Percentiles rank a stretch among this genome's conserved stretches.
These are phyloP conservation scores for Penicillium rolfsii DNA, from an alignment of 2,329 filamentous ascomycete genomes.

Conservation along the genomic window DNA sequence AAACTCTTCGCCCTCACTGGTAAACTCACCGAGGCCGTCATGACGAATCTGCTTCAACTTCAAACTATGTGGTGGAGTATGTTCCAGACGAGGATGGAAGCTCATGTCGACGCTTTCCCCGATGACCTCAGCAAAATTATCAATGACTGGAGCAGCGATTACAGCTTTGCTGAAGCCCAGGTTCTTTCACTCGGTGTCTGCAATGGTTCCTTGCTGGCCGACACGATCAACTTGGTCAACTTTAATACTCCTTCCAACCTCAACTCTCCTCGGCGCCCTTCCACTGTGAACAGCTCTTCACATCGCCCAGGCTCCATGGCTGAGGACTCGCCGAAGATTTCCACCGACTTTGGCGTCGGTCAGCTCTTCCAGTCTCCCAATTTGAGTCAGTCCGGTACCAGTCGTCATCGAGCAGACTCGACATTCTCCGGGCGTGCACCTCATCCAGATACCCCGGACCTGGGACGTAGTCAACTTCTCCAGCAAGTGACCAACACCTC, in stretches of 20 bases:
- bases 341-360: constrained; percentile 68
- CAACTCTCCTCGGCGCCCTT: constrained; percentile 53
- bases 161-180: constrained; percentile 72
- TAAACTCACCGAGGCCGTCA: constrained; percentile 78
- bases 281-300: constrained; percentile 55
- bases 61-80: constrained; percentile 81
- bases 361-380: constrained; percentile 66
- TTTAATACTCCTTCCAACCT: constrained; percentile 57
- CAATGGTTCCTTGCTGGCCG: constrained; percentile 68
- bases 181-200: constrained; percentile 73
- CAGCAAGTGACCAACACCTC: constrained; percentile 53
- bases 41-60: constrained; percentile 81
- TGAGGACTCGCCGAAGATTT: constrained; percentile 65
- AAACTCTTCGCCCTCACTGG: constrained; percentile 80
- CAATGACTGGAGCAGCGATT: constrained; percentile 76
- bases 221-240: constrained; percentile 63
- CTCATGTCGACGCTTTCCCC: constrained; percentile 69
- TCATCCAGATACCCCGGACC: constrained; percentile 58
- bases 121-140: constrained; percentile 74
- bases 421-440: constrained; percentile 54
- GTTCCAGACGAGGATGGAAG: constrained; percentile 80
- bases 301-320: constrained; percentile 65
- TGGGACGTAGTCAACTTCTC: constrained; percentile 54
- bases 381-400: constrained; percentile 37
- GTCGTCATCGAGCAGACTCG: constrained; percentile 61